Evolutionary conservation across 2,329 filamentous ascomycete genomes (phyloP).

Genomic region (Pseudovirgaria hyperparasitica): DNA sequence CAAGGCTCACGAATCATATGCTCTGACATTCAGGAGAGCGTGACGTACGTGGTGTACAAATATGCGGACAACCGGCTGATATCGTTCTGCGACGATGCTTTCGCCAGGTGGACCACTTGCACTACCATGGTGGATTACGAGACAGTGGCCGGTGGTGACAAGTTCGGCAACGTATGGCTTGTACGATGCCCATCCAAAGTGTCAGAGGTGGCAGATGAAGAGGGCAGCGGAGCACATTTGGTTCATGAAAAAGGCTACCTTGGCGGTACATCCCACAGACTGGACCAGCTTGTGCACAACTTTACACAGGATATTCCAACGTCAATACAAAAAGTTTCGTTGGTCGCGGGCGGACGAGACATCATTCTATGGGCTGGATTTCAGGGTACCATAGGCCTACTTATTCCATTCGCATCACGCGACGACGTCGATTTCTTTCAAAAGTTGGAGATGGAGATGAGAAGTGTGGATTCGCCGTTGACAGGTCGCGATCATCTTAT

Average conservation of each 20-base stretch:
- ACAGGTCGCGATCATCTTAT: constrained; percentile 91
- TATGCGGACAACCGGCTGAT: constrained; percentile 75
- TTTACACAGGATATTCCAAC: constrained; percentile 89
- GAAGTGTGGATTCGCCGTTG: constrained; percentile 74
- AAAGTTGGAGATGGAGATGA: constrained; percentile 75
- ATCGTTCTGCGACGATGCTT: constrained; percentile 81
- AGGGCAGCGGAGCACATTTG: constrained; percentile 81
- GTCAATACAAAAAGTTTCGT: constrained; percentile 73
- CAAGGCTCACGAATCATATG: constrained; percentile 86
- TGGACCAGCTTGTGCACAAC: constrained; percentile 77
- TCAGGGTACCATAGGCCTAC: constrained; percentile 84
- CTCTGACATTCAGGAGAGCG: constrained; percentile 82
- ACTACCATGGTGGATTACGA: constrained; percentile 96
- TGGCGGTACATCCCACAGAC: constrained; percentile 72
- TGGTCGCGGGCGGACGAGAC: constrained; percentile 85
- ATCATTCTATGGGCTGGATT: constrained; percentile 88
- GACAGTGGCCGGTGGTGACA: constrained; percentile 86
- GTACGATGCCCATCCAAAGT: constrained; percentile 76
- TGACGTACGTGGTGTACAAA: constrained; percentile 91
- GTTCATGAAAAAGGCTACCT: constrained; percentile 82
- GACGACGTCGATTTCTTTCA: constrained; percentile 98
- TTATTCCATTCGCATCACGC: constrained; percentile 81
- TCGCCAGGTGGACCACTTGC: constrained; percentile 82
- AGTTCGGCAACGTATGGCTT: constrained; percentile 94
- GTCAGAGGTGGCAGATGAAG: constrained; percentile 83